Evolutionary conservation across 495 filamentous ascomycete species (phyloP).

Genomic region (Astrocystis sublimbata): DNA sequence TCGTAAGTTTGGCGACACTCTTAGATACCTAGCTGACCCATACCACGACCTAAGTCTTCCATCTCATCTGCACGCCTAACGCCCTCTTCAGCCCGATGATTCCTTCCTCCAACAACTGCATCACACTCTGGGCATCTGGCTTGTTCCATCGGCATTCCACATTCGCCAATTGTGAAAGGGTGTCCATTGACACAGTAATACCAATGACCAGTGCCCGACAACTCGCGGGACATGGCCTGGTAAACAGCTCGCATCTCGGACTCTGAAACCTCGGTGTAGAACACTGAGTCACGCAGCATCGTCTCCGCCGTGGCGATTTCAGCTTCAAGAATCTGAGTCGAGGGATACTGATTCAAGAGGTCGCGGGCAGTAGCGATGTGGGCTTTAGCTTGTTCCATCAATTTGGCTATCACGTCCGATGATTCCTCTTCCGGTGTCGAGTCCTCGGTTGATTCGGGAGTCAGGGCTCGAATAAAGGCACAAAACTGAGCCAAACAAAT

Average conservation of each 20-base stretch:
- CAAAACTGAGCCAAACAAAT: not conserved
- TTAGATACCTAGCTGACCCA: too few relatives aligned
- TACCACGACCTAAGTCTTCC: too few relatives aligned
- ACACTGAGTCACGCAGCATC: not conserved
- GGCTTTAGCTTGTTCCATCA: not conserved
- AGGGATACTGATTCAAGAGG: not conserved
- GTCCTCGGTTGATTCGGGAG: not conserved
- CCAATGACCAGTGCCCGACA: slow-evolving; percentile 62
- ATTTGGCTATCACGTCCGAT: not conserved
- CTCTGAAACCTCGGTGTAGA: not conserved
- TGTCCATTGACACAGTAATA: slow-evolving; percentile 68
- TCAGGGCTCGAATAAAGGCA: not conserved
- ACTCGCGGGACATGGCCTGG: not conserved
- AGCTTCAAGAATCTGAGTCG: not conserved
- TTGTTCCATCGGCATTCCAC: slow-evolving; percentile 66
- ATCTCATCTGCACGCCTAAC: not conserved
- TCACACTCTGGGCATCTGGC: slow-evolving; percentile 67
- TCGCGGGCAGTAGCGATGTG: not conserved
- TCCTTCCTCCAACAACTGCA: slow-evolving; percentile 58
- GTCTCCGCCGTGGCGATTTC: not conserved
- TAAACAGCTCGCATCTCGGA: not conserved
- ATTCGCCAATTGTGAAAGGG: slow-evolving; percentile 73
- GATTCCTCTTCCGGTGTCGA: not conserved
- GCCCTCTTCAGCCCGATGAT: slow-evolving; percentile 42
- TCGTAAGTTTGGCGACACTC: too few relatives aligned